Evolutionary conservation across 2,329 filamentous ascomycete genomes (phyloP).

Genomic region (Aspergillus quadrilineatus): DNA sequence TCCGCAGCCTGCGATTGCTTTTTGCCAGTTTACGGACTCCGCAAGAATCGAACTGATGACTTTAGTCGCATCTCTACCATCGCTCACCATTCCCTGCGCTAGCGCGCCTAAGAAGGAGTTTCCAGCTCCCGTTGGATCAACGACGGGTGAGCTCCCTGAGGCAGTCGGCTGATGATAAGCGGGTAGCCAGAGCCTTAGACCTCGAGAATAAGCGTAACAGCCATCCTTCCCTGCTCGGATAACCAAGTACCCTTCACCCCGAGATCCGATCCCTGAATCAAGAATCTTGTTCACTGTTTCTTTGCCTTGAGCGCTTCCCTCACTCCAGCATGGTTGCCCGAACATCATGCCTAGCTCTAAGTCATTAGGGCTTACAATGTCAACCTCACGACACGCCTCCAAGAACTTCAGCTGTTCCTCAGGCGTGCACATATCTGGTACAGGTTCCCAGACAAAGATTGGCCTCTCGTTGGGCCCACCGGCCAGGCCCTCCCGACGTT

Average conservation of each 20-base stretch:
- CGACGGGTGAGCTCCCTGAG: slow-evolving; percentile 50
- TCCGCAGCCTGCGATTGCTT: slow-evolving; percentile 47
- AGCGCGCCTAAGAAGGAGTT: slow-evolving; percentile 78
- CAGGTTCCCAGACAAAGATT: slow-evolving; percentile 90
- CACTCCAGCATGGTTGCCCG: slow-evolving; percentile 50
- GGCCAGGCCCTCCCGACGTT: slow-evolving; percentile 46
- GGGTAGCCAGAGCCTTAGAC: slow-evolving; percentile 65
- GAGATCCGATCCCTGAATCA: slow-evolving; percentile 37
- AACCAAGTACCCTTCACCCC: slow-evolving; percentile 40
- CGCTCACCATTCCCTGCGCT: slow-evolving; percentile 55
- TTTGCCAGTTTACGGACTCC: slow-evolving; percentile 58
- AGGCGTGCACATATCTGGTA: slow-evolving; percentile 81
- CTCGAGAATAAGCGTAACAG: slow-evolving; percentile 49
- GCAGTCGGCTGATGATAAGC: slow-evolving; percentile 62
- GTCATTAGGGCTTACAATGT: slow-evolving; percentile 77
- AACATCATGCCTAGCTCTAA: slow-evolving; percentile 86
- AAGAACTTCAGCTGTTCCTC: slow-evolving; percentile 57
- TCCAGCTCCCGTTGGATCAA: slow-evolving; percentile 93
- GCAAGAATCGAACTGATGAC: slow-evolving; percentile 32
- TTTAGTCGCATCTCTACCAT: slow-evolving; percentile 32
- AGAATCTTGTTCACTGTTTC: slow-evolving; percentile 38
- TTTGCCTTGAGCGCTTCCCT: slow-evolving; percentile 27
- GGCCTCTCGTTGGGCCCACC: slow-evolving; percentile 53
- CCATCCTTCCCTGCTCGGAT: slow-evolving; percentile 63
- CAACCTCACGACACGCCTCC: slow-evolving; percentile 53